phyloP scores from a whole-genome alignment of 176 grass and related monocot genomes.

The Cymbopogon citratus region DNA sequence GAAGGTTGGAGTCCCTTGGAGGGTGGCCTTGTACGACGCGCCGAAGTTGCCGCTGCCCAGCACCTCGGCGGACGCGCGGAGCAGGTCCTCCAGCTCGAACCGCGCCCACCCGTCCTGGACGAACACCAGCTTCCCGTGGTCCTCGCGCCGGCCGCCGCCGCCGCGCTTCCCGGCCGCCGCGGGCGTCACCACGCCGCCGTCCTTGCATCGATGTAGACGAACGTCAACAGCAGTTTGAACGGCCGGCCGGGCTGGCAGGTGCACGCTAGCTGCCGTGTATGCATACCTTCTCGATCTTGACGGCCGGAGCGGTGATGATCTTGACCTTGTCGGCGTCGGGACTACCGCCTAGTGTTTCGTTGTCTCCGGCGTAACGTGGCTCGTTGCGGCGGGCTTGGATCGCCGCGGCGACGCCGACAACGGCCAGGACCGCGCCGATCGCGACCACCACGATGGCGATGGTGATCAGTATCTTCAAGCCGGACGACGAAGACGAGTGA shows the following conservation, averaged over 20 bases:
- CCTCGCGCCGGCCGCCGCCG: slow-evolving; percentile 36
- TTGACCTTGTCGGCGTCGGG: slow-evolving; percentile 2
- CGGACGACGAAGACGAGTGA: background rate
- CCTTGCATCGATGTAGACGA: background rate
- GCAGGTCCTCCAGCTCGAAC: slow-evolving; percentile 84
- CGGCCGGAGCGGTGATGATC: slow-evolving; percentile 3
- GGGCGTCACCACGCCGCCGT: background rate
- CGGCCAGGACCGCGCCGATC: slow-evolving; percentile 27
- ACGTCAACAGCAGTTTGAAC: no score
- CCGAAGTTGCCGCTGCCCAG: slow-evolving; percentile 86
- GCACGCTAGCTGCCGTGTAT: no score
- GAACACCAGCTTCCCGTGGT: slow-evolving; percentile 52
- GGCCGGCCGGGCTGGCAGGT: no score
- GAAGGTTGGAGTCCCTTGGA: no score
- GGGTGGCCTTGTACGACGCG: slow-evolving; percentile 77
- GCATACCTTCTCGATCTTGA: slow-evolving; percentile 38
- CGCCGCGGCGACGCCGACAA: slow-evolving; percentile 22
- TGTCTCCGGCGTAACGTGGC: background rate
- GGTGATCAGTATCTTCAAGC: slow-evolving; percentile 36
- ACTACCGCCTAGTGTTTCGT: slow-evolving; percentile 1
- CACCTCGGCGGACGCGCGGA: slow-evolving; percentile 74
- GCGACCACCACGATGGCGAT: slow-evolving; percentile 48
- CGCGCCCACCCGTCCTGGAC: slow-evolving; percentile 38
- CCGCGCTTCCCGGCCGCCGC: slow-evolving; percentile 19
- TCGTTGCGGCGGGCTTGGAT: slow-evolving; percentile 24